Evolutionary conservation across 345 rosid species (phyloP).

Genomic region (Citrus maxima): DNA sequence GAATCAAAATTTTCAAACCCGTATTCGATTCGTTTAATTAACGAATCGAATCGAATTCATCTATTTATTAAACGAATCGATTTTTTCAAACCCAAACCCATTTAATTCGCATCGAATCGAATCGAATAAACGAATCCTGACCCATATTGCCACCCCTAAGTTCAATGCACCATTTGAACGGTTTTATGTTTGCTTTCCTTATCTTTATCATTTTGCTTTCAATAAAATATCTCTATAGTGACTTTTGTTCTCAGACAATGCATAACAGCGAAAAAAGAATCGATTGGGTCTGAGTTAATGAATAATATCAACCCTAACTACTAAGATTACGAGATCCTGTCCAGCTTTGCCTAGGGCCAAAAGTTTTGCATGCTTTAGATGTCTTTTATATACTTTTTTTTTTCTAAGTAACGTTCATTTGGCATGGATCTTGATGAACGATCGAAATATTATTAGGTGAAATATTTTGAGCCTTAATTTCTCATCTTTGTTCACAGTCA

Average conservation of each 20-base stretch:
- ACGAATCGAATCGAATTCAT: too few relatives aligned
- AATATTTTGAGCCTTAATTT: not conserved
- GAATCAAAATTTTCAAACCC: too few relatives aligned
- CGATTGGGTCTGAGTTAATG: not conserved
- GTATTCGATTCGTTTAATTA: too few relatives aligned
- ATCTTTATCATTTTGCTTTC: not conserved
- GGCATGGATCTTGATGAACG: not conserved
- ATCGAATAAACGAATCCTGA: too few relatives aligned
- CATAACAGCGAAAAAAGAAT: not conserved
- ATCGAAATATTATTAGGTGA: not conserved
- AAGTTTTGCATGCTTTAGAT: not conserved
- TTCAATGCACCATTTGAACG: too few relatives aligned
- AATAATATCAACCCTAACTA: not conserved
- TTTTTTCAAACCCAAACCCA: too few relatives aligned
- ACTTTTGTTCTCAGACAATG: not conserved
- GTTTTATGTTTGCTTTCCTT: too few relatives aligned
- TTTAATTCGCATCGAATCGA: too few relatives aligned
- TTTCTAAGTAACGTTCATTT: not conserved
- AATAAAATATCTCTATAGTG: too few relatives aligned
- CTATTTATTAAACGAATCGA: too few relatives aligned
- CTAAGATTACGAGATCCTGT: constrained; percentile 13
- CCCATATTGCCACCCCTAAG: too few relatives aligned
- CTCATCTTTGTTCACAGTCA: not conserved
- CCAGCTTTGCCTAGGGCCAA: not conserved
- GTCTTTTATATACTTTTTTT: not conserved